Percentiles rank a stretch among this genome's conserved stretches.
Conservation (phyloP, 78 protist genomes). For the Dictyostelium citrinum region DNA sequence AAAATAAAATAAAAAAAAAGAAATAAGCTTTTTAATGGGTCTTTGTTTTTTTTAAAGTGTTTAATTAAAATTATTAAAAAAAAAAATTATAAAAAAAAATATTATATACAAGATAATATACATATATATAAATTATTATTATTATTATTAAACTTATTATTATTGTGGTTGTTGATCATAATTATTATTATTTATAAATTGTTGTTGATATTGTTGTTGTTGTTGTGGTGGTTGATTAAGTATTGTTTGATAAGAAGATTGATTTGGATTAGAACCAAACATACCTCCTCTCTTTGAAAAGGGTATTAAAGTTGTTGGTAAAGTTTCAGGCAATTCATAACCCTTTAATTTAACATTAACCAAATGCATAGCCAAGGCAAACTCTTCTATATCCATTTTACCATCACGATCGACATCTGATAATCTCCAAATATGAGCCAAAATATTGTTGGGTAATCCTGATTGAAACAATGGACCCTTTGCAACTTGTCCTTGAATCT, state of each 20-base stretch:
- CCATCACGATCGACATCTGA: constrained; percentile 80
- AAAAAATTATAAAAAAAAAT: background rate
- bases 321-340: constrained; percentile 17
- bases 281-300: constrained; percentile 73
- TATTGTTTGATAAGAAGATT: background rate
- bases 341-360: constrained; percentile 11
- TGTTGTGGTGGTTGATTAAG: background rate
- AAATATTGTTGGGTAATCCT: constrained; percentile 22
- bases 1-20: background rate
- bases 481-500: constrained; percentile 36
- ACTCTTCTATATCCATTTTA: constrained; percentile 75
- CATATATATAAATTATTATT: background rate
- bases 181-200: background rate
- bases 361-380: constrained; percentile 80
- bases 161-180: background rate
- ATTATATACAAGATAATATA: background rate
- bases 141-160: background rate
- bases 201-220: background rate
- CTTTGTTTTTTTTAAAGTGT: background rate
- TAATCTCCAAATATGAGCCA: constrained; percentile 62
- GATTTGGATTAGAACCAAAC: background rate
- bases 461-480: constrained; percentile 9
- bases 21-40: background rate
- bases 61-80: background rate
- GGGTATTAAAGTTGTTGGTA: constrained; percentile 74